Conservation (phyloP, 192 early-diverging fungal species). For the Coemansia sp. region DNA sequence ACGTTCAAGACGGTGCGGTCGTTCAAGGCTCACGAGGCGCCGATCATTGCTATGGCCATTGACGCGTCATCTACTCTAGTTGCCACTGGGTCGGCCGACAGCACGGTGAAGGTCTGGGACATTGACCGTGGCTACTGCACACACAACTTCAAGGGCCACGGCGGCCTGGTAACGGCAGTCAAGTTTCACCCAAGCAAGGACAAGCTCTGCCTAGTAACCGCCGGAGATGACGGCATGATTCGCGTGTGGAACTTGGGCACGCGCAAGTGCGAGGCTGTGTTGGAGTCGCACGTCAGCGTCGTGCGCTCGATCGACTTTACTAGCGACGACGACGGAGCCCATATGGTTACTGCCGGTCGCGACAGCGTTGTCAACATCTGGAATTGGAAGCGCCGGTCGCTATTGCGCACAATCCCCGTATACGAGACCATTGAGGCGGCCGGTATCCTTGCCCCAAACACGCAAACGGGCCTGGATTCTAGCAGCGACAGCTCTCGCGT, state of each 20-base stretch:
- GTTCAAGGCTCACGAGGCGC: conserved; percentile 86
- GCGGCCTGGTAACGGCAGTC: conserved; percentile 82
- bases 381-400: conserved; percentile 67
- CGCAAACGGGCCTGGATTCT: conserved; percentile 40
- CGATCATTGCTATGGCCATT: conserved; percentile 91
- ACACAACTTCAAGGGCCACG: conserved; percentile 94
- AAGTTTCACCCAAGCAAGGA: conserved; percentile 76
- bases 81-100: conserved; percentile 96
- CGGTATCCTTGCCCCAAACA: conserved; percentile 64
- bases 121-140: conserved; percentile 91
- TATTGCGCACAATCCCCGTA: conserved; percentile 82
- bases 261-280: conserved; percentile 73
- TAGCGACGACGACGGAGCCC: conserved; percentile 58
- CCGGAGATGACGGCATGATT: conserved; percentile 89
- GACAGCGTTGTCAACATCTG: conserved; percentile 94
- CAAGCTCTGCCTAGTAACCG: conserved; percentile 74
- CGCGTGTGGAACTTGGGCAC: conserved; percentile 87
- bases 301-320: conserved; percentile 89
- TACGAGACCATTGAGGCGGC: conserved; percentile 89
- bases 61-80: conserved; percentile 89
- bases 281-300: conserved; percentile 88
- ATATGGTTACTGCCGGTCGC: conserved; percentile 82
- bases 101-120: conserved; percentile 96
- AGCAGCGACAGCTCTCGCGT: conserved; percentile 45
- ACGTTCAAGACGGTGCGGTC: conserved; percentile 58